phyloP scores from a whole-genome alignment of 2,329 filamentous ascomycete genomes.

The Aspergillus quadricinctus region DNA sequence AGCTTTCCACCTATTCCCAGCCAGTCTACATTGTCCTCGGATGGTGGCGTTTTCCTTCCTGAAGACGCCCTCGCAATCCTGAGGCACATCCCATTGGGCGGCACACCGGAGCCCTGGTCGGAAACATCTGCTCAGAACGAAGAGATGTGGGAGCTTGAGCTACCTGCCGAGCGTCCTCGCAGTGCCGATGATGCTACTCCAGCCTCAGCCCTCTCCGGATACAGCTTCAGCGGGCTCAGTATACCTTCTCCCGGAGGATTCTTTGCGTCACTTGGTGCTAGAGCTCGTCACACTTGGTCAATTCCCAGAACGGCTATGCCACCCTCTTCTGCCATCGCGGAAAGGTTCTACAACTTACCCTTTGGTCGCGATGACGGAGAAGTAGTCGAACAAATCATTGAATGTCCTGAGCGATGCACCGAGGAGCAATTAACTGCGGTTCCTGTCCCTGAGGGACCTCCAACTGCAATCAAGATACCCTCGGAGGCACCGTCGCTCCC shows the following conservation, averaged over 20 bases:
- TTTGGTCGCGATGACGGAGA: slow-evolving; percentile 56
- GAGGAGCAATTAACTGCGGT: slow-evolving; percentile 34
- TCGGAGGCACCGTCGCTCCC: slow-evolving; percentile 32
- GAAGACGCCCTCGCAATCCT: slow-evolving; percentile 76
- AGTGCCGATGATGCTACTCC: slow-evolving; percentile 45
- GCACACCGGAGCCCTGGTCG: slow-evolving; percentile 37
- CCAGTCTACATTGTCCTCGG: slow-evolving; percentile 24
- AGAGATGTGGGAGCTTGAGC: slow-evolving; percentile 60
- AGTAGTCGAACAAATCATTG: slow-evolving; percentile 64
- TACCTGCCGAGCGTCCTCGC: slow-evolving; percentile 45
- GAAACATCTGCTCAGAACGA: slow-evolving; percentile 48
- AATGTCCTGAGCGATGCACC: slow-evolving; percentile 46
- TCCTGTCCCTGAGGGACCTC: slow-evolving; percentile 27
- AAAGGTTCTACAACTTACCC: slow-evolving; percentile 83
- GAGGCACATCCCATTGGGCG: slow-evolving; percentile 62
- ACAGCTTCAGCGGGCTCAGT: slow-evolving; percentile 73
- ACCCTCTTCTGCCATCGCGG: slow-evolving; percentile 85
- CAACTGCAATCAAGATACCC: slow-evolving; percentile 46
- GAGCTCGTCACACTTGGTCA: slow-evolving; percentile 78
- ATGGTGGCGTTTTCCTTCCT: slow-evolving; percentile 65
- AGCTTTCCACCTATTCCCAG: slow-evolving; percentile 38
- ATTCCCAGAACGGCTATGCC: slow-evolving; percentile 53
- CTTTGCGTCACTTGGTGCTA: slow-evolving; percentile 76
- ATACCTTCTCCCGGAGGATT: slow-evolving; percentile 90
- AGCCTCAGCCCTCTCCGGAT: slow-evolving; percentile 56